phyloP scores from a whole-genome alignment of 2,329 filamentous ascomycete species.

The Neopestalotiopsis sp. region DNA sequence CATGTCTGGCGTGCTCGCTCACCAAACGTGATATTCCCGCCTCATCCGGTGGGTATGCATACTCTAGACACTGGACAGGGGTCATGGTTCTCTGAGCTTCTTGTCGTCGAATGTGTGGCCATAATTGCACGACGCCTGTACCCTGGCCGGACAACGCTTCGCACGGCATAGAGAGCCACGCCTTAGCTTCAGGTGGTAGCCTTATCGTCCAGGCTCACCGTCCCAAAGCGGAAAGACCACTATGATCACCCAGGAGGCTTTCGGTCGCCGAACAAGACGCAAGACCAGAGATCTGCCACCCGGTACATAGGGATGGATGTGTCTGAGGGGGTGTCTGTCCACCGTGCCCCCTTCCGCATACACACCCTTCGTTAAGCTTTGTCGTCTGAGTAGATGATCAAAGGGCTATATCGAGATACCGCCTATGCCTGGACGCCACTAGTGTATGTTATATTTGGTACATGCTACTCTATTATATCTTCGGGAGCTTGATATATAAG shows the following conservation, averaged over 20 bases:
- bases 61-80: constrained; percentile 10
- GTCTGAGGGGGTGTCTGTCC: constrained; percentile 29
- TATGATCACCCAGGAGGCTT: constrained; percentile 43
- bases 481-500: constrained; percentile 32
- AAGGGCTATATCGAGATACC: constrained; percentile 24
- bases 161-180: constrained; percentile 7
- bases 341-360: constrained; percentile 17
- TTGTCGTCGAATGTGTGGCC: background rate
- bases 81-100: background rate
- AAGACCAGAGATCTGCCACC: constrained; percentile 40
- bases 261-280: constrained; percentile 50
- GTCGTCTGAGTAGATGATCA: constrained; percentile 22
- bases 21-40: constrained; percentile 1
- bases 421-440: constrained; percentile 29
- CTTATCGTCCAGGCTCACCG: constrained; percentile 26
- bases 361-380: constrained; percentile 24
- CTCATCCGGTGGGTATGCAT: constrained; percentile 7
- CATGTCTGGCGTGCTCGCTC: background rate
- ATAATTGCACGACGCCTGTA: constrained; percentile 1
- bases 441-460: constrained; percentile 33
- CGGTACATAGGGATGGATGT: constrained; percentile 34
- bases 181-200: constrained; percentile 25
- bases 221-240: constrained; percentile 43
- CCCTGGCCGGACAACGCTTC: constrained; percentile 10
- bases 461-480: constrained; percentile 23